These are phyloP conservation scores for Corylus heterophylla DNA, from an alignment of 306 rosid genomes.

Conservation along the genomic window DNA sequence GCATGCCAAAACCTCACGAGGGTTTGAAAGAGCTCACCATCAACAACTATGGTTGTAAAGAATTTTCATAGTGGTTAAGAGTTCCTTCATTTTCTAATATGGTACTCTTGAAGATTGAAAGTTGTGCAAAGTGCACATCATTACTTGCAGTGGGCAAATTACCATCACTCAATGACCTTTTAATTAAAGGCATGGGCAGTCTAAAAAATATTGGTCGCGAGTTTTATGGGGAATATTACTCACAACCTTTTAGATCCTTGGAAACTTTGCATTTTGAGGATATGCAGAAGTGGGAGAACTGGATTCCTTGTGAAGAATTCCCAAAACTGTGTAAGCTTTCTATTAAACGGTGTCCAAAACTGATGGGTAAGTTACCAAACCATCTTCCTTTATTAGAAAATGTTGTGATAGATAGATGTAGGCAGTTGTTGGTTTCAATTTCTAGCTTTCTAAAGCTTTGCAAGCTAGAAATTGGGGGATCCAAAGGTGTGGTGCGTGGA, in stretches of 20 bases:
- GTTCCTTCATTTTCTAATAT: background rate
- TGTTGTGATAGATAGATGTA: too few relatives aligned
- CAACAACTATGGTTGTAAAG: background rate
- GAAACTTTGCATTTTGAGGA: background rate
- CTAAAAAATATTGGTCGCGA: background rate
- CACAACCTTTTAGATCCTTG: background rate
- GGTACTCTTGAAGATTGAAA: background rate
- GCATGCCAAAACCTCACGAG: background rate
- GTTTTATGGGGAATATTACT: background rate
- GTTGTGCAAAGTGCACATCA: background rate
- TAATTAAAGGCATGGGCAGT: background rate
- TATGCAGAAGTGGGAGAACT: background rate
- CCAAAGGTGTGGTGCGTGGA: too few relatives aligned
- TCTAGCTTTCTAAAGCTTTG: too few relatives aligned
- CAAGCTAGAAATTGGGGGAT: too few relatives aligned
- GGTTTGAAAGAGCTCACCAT: background rate
- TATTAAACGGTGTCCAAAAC: background rate
- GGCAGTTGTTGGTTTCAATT: too few relatives aligned
- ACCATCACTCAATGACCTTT: background rate
- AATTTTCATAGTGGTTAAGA: constrained; percentile 8
- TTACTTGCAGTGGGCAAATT: background rate
- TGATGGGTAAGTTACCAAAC: background rate
- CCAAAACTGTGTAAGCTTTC: background rate
- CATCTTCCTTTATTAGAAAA: background rate
- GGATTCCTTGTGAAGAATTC: background rate